Percentiles rank a stretch among this genome's conserved stretches.
These are phyloP conservation scores for Trichoderma virens DNA, from an alignment of 495 filamentous ascomycete genomes.

Conservation along the genomic window DNA sequence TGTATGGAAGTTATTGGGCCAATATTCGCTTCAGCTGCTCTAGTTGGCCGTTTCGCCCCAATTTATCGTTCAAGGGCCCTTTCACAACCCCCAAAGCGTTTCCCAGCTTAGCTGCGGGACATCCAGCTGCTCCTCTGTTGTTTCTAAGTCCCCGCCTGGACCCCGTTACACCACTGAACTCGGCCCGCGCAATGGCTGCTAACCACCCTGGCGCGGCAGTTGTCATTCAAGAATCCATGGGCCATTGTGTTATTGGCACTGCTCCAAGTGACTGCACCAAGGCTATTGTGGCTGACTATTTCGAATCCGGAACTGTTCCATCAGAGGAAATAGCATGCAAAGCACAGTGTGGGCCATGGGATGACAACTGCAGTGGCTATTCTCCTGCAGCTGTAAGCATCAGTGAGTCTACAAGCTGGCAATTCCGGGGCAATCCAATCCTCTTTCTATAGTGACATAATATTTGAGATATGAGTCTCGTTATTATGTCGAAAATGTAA, in stretches of 20 bases:
- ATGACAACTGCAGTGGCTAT: background rate
- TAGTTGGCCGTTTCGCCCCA: constrained; percentile 33
- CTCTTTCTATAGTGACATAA: too few relatives aligned
- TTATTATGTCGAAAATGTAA: too few relatives aligned
- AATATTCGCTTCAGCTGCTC: constrained; percentile 42
- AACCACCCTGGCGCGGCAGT: constrained; percentile 20
- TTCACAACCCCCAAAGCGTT: constrained; percentile 16
- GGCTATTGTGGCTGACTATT: constrained; percentile 18
- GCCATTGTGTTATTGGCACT: constrained; percentile 19
- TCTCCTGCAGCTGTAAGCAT: too few relatives aligned
- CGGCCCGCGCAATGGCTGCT: constrained; percentile 20
- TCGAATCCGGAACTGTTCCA: constrained; percentile 22
- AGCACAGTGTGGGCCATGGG: constrained; percentile 16
- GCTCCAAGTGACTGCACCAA: constrained; percentile 20
- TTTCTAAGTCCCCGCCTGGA: constrained; percentile 22
- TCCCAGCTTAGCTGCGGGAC: background rate
- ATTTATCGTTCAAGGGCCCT: constrained; percentile 21
- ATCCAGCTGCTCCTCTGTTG: constrained; percentile 22
- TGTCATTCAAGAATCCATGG: constrained; percentile 22
- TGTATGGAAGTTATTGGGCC: constrained; percentile 51
- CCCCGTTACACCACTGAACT: constrained; percentile 25
- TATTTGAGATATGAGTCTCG: too few relatives aligned
- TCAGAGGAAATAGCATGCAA: constrained; percentile 18
- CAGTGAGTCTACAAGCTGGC: too few relatives aligned
- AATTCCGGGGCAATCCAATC: too few relatives aligned